Base-by-base conservation (phyloP, 306 rosid species). In the Begonia peltatifolia region DNA sequence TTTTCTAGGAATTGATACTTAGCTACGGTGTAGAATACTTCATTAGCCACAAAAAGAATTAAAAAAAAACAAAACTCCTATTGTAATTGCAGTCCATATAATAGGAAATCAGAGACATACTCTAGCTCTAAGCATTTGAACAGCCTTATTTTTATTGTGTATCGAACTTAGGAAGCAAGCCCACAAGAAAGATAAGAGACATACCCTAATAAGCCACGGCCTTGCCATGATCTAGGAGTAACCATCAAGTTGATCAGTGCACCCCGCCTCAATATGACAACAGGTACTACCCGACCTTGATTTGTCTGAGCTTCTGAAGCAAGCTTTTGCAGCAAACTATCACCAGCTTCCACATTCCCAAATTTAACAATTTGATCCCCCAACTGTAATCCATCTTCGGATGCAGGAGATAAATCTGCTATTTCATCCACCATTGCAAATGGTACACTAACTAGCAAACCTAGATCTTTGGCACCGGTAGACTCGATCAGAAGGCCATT, bases 151-250 rank as follows among this genome's bases (percentile, higher is more conserved):
- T 20, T 20, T 20, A 20, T 20, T 20, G 23, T 20, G 23, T 50
- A 42, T 55, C 54, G 50, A 61, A 25, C 12, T 41, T 65, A 14
- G 60, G 59, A 68, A 55, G 65, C 2, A 12, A 61, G 3, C 23
- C 23, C 23, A 20, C 1, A 20, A 20, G 23, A 20, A 20, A 20
- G 23, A 20, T 20, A 20, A 20, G 4, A 53, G 18, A 60, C 87
- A 58, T 90, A 83, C 97, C 97, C 97, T n/a, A 90, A 68, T 14
- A 90, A 74, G 57, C 94, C 94, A 41, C 95, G 73, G 77, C 95
- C 95, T 72, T 77, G 84, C 97, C 94, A 90, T 44, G 85, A 69
- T 79, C 97, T 78, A 10, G 97, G 97, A 13, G 86, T 85, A 73
- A 85, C 48, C 12, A 74, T 71, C 50, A 80, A 48, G 78, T 80